A percentile compares a stretch with the other conserved stretches of the same genome.
phyloP scores from a whole-genome alignment of 129 eudicot genomes.

The Flaveria robusta region DNA sequence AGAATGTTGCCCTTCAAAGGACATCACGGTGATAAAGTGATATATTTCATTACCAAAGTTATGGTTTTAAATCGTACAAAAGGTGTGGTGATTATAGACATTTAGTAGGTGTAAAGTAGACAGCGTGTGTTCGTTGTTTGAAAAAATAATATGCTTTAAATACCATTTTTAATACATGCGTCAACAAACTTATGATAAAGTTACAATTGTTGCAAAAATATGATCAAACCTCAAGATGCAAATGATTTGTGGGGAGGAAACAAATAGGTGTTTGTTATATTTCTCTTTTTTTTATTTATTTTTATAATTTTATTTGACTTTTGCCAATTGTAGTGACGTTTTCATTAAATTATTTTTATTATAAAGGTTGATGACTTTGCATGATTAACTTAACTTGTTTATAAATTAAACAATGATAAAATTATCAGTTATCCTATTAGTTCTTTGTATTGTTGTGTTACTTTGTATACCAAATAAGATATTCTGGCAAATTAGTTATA shows the following conservation, averaged over 20 bases:
- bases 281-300: neutral
- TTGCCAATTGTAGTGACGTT: slow-evolving; percentile 20
- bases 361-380: slow-evolving; percentile 25
- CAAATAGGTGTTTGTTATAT: slow-evolving; percentile 2
- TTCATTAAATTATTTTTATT: neutral
- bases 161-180: no score
- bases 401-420: neutral
- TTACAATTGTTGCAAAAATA: neutral
- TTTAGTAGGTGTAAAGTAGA: no score
- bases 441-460: neutral
- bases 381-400: neutral
- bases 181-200: neutral
- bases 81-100: no score
- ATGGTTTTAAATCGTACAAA: no score
- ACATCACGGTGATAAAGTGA: no score
- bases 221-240: slow-evolving; percentile 19
- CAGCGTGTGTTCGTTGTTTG: no score
- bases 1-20: no score
- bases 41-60: no score
- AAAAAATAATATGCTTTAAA: no score
- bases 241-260: slow-evolving; percentile 22
- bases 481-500: neutral
- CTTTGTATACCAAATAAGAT: neutral
- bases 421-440: neutral
- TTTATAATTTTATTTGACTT: slow-evolving; percentile 22